Evolutionary conservation across 2,329 filamentous ascomycete species (phyloP), one percentile per base, ranked within the genome.

Genomic region (Fusarium solani-melongenae): DNA sequence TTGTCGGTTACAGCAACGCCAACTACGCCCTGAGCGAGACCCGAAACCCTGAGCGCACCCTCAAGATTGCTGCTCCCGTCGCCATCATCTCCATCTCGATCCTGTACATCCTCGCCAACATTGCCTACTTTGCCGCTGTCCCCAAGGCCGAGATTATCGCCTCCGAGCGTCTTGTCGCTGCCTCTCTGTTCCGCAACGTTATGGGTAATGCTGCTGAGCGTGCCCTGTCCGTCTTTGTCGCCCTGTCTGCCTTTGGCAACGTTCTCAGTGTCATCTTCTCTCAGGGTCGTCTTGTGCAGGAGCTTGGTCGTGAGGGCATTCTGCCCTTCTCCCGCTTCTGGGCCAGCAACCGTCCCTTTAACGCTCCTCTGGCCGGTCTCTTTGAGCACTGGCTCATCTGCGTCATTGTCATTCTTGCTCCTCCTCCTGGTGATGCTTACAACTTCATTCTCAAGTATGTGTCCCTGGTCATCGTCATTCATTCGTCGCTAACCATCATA

Each of bases 251-350:
- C 5, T 90, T 92, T 72, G 91, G 91, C 31, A 93, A 92, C 74
- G 89, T 93, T 15, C 84, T 93, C 55, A 88, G 86, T 65, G 90
- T 92, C 70, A 92, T 92, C 70, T 93, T 93, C 81, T 91, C 91
- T 0, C 90, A 92, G 80, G 90, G 90, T 8, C 87, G 91, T 62
- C 83, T 92, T 6, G 90, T 91, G 0, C 91, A 92, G 79, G 90
- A 92, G 79, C 86, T 92, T 17, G 91, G 89, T 5, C 88, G 90
- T 12, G 91, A 92, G 80, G 91, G 90, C 31, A 86, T 92, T n/a
- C 81, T 93, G 3, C 91, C 91, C 0, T 91, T 89, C 66, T 90
- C 90, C 0, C 82, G 84, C 1, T 83, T 92, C 73, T 92, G 89
- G 85, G 90, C 90, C 14, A 90, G 88, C 79, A 92, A 90, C 80